Conservation (phyloP, 2,329 filamentous ascomycete species). For the Epichloe sibirici region DNA sequence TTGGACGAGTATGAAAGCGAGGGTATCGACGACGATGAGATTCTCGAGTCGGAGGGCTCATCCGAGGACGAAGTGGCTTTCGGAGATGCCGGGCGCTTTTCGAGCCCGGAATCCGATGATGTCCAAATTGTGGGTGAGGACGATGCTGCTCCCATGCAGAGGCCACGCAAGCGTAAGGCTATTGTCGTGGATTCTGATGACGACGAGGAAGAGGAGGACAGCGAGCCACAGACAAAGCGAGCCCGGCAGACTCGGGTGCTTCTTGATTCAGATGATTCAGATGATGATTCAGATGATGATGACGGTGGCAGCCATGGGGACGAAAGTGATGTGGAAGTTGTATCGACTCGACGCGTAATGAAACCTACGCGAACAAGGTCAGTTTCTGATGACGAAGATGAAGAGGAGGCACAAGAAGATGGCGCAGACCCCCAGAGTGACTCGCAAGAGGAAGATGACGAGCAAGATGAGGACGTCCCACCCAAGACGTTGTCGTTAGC, state of each 20-base stretch:
- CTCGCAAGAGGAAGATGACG: conserved; percentile 6
- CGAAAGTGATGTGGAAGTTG: not conserved
- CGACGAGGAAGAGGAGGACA: conserved; percentile 15
- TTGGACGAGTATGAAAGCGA: conserved; percentile 26
- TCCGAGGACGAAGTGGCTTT: conserved; percentile 9
- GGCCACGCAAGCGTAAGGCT: conserved; percentile 17
- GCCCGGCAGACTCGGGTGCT: not conserved
- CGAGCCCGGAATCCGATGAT: conserved; percentile 4
- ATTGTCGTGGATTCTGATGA: conserved; percentile 15
- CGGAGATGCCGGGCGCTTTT: not conserved
- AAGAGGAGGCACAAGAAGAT: conserved; percentile 2
- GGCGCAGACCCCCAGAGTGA: conserved; percentile 3
- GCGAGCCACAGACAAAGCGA: not conserved
- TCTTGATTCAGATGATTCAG: conserved; percentile 5
- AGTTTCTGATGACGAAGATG: not conserved
- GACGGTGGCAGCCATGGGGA: not conserved
- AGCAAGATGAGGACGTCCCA: conserved; percentile 8
- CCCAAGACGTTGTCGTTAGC: conserved; percentile 12
- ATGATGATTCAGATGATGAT: conserved; percentile 3
- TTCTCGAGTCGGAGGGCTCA: conserved; percentile 14
- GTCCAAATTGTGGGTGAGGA: conserved; percentile 4
- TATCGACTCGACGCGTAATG: not conserved
- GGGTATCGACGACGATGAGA: conserved; percentile 24
- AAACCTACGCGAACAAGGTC: not conserved
- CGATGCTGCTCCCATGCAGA: not conserved